Percentiles rank a stretch among this genome's conserved stretches.
Conservation (phyloP, 2,329 filamentous ascomycete species). For the Aureobasidium pullulans region DNA sequence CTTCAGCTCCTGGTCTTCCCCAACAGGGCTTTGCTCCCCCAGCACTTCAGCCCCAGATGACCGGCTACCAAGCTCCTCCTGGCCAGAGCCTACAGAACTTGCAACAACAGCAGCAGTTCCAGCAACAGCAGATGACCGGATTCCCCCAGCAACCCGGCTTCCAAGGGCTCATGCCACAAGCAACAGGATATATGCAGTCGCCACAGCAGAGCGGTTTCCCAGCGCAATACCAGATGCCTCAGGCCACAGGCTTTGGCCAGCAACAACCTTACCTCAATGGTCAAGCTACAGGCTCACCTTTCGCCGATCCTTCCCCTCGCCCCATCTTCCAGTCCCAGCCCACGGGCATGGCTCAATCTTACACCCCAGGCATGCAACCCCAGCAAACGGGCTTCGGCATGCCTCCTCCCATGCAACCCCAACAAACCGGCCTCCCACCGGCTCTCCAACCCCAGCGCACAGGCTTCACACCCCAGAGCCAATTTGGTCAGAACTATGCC, state of each 20-base stretch:
- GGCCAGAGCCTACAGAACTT: slow-evolving; percentile 74
- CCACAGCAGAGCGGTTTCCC: slow-evolving; percentile 30
- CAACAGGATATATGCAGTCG: slow-evolving; percentile 38
- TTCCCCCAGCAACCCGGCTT: slow-evolving; percentile 31
- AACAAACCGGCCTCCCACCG: slow-evolving; percentile 35
- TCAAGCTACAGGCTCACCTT: slow-evolving; percentile 42
- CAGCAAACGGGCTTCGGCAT: slow-evolving; percentile 50
- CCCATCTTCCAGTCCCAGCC: slow-evolving; percentile 31
- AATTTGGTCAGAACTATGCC: slow-evolving; percentile 20
- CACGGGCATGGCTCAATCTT: slow-evolving; percentile 32
- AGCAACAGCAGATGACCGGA: slow-evolving; percentile 29
- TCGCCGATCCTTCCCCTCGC: slow-evolving; percentile 47
- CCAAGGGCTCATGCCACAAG: slow-evolving; percentile 31
- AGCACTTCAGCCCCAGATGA: slow-evolving; percentile 76
- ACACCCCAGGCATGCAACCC: slow-evolving; percentile 31
- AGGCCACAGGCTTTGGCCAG: slow-evolving; percentile 26
- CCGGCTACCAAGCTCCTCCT: slow-evolving; percentile 57
- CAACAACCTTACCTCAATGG: slow-evolving; percentile 47
- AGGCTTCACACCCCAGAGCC: slow-evolving; percentile 32
- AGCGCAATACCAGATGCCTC: slow-evolving; percentile 26
- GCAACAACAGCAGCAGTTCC: slow-evolving; percentile 30
- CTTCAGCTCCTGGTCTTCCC: slow-evolving; percentile 71
- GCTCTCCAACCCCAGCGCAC: slow-evolving; percentile 43
- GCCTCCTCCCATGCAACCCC: slow-evolving; percentile 44
- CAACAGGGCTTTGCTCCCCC: slow-evolving; percentile 61